Conservation (phyloP, 2,329 filamentous ascomycete genomes). For the Penicillium sp. region DNA sequence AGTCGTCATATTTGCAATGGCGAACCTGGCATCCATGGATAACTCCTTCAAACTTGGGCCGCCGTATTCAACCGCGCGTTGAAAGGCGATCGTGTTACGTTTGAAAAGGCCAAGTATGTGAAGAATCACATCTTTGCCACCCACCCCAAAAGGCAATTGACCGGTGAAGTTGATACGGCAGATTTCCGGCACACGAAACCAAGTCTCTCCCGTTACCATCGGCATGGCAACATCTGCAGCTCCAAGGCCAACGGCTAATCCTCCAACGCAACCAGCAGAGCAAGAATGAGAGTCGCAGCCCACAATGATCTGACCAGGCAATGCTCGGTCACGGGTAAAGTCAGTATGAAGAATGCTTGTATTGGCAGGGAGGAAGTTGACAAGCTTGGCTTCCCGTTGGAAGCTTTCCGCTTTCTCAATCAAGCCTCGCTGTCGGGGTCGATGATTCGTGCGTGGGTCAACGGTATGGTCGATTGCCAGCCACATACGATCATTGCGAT, state of each 20-base stretch:
- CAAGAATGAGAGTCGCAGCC: constrained; percentile 50
- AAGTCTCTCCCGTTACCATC: constrained; percentile 48
- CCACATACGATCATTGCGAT: constrained; percentile 52
- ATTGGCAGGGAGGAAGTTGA: constrained; percentile 17
- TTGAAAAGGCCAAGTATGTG: constrained; percentile 46
- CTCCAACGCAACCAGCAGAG: constrained; percentile 42
- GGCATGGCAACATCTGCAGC: constrained; percentile 47
- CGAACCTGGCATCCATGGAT: constrained; percentile 46
- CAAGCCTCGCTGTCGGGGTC: neutral
- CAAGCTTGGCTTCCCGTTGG: constrained; percentile 34
- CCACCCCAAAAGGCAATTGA: constrained; percentile 30
- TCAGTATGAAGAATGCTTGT: constrained; percentile 47
- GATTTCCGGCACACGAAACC: constrained; percentile 48
- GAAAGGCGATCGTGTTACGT: constrained; percentile 46
- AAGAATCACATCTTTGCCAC: constrained; percentile 50
- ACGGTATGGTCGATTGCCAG: constrained; percentile 51
- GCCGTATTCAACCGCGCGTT: constrained; percentile 46
- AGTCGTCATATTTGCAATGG: constrained; percentile 50
- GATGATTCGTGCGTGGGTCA: constrained; percentile 36
- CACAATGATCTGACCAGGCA: constrained; percentile 46
- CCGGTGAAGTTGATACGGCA: constrained; percentile 18
- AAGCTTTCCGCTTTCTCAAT: constrained; percentile 23
- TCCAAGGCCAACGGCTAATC: constrained; percentile 46
- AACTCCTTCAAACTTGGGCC: constrained; percentile 42
- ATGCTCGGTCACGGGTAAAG: constrained; percentile 44